phyloP scores from a whole-genome alignment of 2,329 filamentous ascomycete genomes.

The Fusarium sp. region DNA sequence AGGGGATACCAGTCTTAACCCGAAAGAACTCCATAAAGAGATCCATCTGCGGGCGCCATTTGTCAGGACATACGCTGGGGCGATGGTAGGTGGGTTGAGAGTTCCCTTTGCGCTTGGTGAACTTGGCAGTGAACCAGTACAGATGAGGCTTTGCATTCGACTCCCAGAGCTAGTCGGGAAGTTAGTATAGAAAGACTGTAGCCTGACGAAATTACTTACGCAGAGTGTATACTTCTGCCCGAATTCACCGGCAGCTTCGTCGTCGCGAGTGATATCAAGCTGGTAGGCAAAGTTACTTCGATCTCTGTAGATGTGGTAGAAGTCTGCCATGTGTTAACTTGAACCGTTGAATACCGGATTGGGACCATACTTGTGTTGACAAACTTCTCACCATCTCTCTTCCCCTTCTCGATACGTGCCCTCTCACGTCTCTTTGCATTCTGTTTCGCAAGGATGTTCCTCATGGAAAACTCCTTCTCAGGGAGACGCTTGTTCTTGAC shows the following conservation, averaged over 20 bases:
- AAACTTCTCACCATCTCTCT: conserved; percentile 53
- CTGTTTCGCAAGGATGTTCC: conserved; percentile 43
- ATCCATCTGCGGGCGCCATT: conserved; percentile 56
- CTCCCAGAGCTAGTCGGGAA: conserved; percentile 70
- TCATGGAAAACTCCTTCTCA: conserved; percentile 56
- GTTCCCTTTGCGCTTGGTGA: conserved; percentile 54
- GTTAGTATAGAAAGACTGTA: background rate
- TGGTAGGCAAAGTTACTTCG: conserved; percentile 71
- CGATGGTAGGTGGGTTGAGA: conserved; percentile 50
- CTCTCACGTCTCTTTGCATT: conserved; percentile 47
- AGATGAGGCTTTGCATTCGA: conserved; percentile 67
- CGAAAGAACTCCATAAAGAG: conserved; percentile 68
- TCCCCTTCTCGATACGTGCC: conserved; percentile 51
- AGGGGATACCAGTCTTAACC: conserved; percentile 66
- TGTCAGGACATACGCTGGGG: conserved; percentile 51
- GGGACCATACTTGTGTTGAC: conserved; percentile 59
- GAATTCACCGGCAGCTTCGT: conserved; percentile 53
- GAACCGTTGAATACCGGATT: background rate
- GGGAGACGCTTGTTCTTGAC: conserved; percentile 45
- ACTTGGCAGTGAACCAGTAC: conserved; percentile 70
- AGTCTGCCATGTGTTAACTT: conserved; percentile 51
- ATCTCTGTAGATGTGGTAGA: conserved; percentile 75
- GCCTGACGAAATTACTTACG: conserved; percentile 55
- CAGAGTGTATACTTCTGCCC: conserved; percentile 70
- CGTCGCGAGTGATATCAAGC: conserved; percentile 67